Evolutionary conservation across 106 monocot species (phyloP), one percentile per base, ranked within the genome.

Genomic region (Agapanthus africanus): DNA sequence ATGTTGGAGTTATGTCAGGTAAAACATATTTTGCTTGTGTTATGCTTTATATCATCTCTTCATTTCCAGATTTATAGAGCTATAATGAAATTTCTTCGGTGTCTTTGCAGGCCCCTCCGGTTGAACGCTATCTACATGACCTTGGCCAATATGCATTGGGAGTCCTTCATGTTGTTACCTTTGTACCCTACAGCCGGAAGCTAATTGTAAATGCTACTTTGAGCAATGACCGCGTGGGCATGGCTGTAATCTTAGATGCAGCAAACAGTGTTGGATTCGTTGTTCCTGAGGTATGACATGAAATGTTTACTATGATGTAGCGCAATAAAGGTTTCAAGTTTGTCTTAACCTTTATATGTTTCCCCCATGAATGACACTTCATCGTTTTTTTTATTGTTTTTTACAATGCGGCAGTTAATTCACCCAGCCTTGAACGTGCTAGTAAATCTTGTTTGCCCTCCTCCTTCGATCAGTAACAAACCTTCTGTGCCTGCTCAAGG

Each of bases 391-490:
- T 19, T 59, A 65, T 63, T 35, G 30, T 77, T 5, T 36, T 19
- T 34, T n/a, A 74, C 4, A 33, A 51, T 61, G 42, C 37, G 7
- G 38, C 85, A 95, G 95, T 82, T 91, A 37, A 97, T 97, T 36
- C 86, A 83, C 7, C 76, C 86, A 56, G 97, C 91, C 32, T 71
- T 97, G 44, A 86, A 87, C 67, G 76, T 97, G 16, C 59, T 97
- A 5, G 87, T 97, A 37, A 97, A 97, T 87, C 89, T 97, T 19
- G 89, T 97, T 1, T 97, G 91, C 31, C 95, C 95, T 76, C 92
- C 95, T 44, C 91, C 89, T 76, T 88, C 95, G 46, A 91, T 97
- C 71, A 97, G 95, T 68, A 91, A 78, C 61, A 97, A 92, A 63
- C 82, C 85, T 47, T 76, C 84, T 41, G 16, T 63, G 25, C 34